These are phyloP conservation scores for Turnera subulata DNA, from an alignment of 345 rosid genomes.

Conservation along the genomic window DNA sequence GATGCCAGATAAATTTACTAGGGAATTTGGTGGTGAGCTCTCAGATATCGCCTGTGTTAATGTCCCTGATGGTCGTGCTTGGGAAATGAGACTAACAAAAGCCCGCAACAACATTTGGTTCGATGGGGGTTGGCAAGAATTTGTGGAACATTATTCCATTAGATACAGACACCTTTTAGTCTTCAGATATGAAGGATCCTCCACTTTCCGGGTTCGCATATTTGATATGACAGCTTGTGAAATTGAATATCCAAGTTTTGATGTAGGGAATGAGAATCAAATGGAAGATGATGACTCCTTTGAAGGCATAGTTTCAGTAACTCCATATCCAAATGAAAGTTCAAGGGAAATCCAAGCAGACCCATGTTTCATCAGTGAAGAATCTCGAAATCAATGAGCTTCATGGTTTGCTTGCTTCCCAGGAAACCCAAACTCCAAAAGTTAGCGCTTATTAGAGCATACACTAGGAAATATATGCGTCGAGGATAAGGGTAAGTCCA, in stretches of 20 bases:
- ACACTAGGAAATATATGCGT: no score
- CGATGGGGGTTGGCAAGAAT: slow-evolving; percentile 40
- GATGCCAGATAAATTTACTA: slow-evolving; percentile 38
- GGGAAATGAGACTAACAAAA: slow-evolving; percentile 33
- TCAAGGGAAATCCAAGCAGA: no score
- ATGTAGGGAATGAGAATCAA: background rate
- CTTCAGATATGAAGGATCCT: slow-evolving; percentile 32
- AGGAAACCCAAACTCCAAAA: no score
- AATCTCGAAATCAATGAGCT: no score
- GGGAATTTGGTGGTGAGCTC: slow-evolving; percentile 32
- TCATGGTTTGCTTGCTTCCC: no score
- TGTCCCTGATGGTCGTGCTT: slow-evolving; percentile 28
- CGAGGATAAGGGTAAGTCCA: no score
- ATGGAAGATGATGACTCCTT: slow-evolving; percentile 11
- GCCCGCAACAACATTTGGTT: slow-evolving; percentile 30
- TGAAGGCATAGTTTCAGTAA: no score
- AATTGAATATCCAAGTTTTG: slow-evolving; percentile 22
- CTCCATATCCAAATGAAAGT: no score
- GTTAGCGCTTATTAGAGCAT: no score
- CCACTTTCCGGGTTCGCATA: slow-evolving; percentile 30
- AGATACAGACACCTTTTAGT: slow-evolving; percentile 28
- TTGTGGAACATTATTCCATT: slow-evolving; percentile 32
- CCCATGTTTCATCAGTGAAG: no score
- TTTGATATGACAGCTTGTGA: slow-evolving; percentile 37
- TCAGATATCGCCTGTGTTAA: slow-evolving; percentile 26